Percentiles rank a stretch among this genome's conserved stretches.
Evolutionary conservation across 108 stramenopile genomes (phyloP).

Genomic region (Chaetoceros tenuissimus): DNA sequence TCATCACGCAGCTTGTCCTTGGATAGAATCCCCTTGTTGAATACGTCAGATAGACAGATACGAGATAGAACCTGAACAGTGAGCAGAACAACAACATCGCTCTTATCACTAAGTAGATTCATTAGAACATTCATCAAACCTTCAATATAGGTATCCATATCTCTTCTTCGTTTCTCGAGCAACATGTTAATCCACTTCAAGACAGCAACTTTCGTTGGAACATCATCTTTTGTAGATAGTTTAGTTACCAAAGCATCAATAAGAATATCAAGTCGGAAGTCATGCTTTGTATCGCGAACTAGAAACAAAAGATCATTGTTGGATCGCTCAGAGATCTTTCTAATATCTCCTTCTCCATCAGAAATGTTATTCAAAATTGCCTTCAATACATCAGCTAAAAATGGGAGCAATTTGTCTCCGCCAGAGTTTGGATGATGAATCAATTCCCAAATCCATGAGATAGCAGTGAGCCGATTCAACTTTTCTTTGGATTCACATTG

Average conservation of each 20-base stretch:
- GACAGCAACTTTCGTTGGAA: slow-evolving; percentile 90
- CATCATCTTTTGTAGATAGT: slow-evolving; percentile 78
- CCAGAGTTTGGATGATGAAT: slow-evolving; percentile 89
- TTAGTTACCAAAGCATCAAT: slow-evolving; percentile 84
- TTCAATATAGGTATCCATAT: slow-evolving; percentile 86
- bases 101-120: slow-evolving; percentile 86
- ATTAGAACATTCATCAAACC: slow-evolving; percentile 86
- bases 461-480: slow-evolving; percentile 89
- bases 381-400: slow-evolving; percentile 85
- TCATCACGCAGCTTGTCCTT: slow-evolving; percentile 32
- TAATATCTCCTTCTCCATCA: slow-evolving; percentile 86
- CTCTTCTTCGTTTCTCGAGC: slow-evolving; percentile 83
- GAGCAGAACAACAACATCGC: slow-evolving; percentile 86
- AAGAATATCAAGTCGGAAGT: slow-evolving; percentile 79
- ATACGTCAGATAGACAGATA: slow-evolving; percentile 52
- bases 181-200: slow-evolving; percentile 97
- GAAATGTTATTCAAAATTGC: slow-evolving; percentile 91
- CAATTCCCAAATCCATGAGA: slow-evolving; percentile 92
- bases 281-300: slow-evolving; percentile 59
- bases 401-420: slow-evolving; percentile 81
- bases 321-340: slow-evolving; percentile 82
- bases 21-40: slow-evolving; percentile 6
- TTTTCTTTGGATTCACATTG: slow-evolving; percentile 92
- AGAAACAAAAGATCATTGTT: slow-evolving; percentile 79
- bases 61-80: slow-evolving; percentile 92